A percentile compares a stretch with the other conserved stretches of the same genome.
phyloP scores from a whole-genome alignment of 352 stramenopile genomes.

The Pythium guiyangense region DNA sequence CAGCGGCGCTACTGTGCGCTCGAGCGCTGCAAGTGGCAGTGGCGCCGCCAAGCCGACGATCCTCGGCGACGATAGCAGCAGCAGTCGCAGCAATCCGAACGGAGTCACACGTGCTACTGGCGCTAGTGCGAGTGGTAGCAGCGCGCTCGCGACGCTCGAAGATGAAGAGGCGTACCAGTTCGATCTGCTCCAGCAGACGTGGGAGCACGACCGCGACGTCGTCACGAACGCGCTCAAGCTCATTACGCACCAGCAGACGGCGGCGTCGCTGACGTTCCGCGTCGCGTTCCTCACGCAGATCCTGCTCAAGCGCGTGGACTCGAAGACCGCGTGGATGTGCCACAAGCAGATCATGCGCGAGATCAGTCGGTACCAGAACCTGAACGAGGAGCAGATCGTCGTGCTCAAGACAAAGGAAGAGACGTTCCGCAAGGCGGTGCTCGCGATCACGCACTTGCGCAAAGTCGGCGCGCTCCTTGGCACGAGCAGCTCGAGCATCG shows the following conservation, averaged over 20 bases:
- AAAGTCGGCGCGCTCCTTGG: slow-evolving; percentile 22
- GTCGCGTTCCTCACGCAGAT: slow-evolving; percentile 66
- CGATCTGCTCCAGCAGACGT: slow-evolving; percentile 60
- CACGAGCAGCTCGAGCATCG: slow-evolving; percentile 1
- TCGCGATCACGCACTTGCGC: slow-evolving; percentile 50
- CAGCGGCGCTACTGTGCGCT: neutral
- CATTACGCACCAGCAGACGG: slow-evolving; percentile 59
- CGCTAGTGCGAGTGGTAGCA: neutral
- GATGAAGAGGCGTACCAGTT: slow-evolving; percentile 79
- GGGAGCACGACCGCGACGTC: slow-evolving; percentile 48
- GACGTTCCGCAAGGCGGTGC: slow-evolving; percentile 63
- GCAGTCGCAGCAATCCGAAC: neutral
- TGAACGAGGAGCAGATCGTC: slow-evolving; percentile 62
- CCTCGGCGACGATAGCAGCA: slow-evolving; percentile 9
- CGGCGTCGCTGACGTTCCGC: slow-evolving; percentile 53
- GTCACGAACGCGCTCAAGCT: slow-evolving; percentile 38
- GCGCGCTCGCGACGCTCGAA: slow-evolving; percentile 16
- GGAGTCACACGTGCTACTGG: neutral
- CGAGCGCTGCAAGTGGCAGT: neutral
- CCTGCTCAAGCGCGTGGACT: slow-evolving; percentile 53
- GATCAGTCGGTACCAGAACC: slow-evolving; percentile 59
- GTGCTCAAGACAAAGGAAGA: slow-evolving; percentile 63
- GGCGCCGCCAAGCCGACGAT: slow-evolving; percentile 10
- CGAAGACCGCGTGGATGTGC: slow-evolving; percentile 77
- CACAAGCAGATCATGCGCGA: slow-evolving; percentile 78